Conservation (phyloP, 805 yeast genomes). For the Candida parachauliodes region DNA sequence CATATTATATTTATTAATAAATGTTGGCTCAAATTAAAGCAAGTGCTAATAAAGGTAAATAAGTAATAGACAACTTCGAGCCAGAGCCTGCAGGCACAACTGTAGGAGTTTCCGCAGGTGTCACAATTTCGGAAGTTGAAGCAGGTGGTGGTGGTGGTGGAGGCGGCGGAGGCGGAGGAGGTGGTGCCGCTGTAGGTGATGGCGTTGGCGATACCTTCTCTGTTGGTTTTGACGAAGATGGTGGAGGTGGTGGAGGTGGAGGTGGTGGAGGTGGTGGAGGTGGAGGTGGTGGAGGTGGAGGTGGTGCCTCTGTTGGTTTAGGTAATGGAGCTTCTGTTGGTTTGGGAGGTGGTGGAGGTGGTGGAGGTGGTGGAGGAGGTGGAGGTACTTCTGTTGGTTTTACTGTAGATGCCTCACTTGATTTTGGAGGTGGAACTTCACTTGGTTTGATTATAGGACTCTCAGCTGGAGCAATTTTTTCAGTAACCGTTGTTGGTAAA, state of each 20-base stretch:
- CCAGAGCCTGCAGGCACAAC: slow-evolving; percentile 3
- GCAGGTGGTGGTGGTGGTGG: background rate
- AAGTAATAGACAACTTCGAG: background rate
- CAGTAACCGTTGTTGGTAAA: background rate
- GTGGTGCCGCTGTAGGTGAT: background rate
- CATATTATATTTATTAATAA: too few relatives aligned
- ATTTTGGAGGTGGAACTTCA: background rate
- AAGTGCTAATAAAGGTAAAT: background rate
- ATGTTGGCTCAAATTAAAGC: slow-evolving; percentile 3
- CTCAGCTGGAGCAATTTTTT: background rate
- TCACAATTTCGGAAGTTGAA: background rate
- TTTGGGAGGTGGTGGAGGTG: background rate
- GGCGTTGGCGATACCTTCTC: background rate
- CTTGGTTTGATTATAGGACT: background rate
- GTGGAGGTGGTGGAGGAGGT: slow-evolving; percentile 4
- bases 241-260: background rate
- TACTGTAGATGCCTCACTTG: background rate
- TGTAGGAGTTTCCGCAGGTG: slow-evolving; percentile 2
- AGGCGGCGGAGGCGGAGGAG: background rate
- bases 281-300: background rate
- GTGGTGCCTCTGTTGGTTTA: background rate
- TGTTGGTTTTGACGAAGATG: background rate
- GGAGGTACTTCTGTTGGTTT: slow-evolving; percentile 5
- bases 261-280: background rate
- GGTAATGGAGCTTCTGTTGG: too few relatives aligned